Evolutionary conservation across 805 yeast species (phyloP).

Genomic region (Metschnikowia noctiluminum): DNA sequence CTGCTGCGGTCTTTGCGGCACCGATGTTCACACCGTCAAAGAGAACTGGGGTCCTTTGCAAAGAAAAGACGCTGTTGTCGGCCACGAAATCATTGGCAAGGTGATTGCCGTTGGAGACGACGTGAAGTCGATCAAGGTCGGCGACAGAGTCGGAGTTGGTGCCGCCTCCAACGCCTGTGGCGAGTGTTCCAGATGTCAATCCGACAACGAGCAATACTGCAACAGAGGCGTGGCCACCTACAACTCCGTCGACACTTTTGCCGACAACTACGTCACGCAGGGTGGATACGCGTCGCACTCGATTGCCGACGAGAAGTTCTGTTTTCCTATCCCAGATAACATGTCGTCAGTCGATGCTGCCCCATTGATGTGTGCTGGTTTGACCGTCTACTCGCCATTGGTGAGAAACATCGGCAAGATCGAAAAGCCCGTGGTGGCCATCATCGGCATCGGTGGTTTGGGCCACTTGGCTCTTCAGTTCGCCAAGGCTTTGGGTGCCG

Average conservation of each 20-base stretch:
- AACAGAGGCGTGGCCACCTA: constrained; percentile 49
- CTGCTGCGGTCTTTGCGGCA: constrained; percentile 21
- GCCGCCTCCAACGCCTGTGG: constrained; percentile 16
- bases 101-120: constrained; percentile 30
- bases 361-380: constrained; percentile 75
- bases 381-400: constrained; percentile 69
- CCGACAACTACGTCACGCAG: constrained; percentile 51
- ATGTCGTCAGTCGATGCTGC: constrained; percentile 55
- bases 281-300: constrained; percentile 73
- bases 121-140: constrained; percentile 16
- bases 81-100: constrained; percentile 65
- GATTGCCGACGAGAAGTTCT: constrained; percentile 61
- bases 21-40: constrained; percentile 17
- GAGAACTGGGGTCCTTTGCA: constrained; percentile 18
- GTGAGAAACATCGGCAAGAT: constrained; percentile 37
- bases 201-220: constrained; percentile 43
- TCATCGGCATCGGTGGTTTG: constrained; percentile 56
- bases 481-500: constrained; percentile 59
- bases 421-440: constrained; percentile 46
- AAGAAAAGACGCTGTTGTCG: constrained; percentile 43
- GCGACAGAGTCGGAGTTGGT: constrained; percentile 22
- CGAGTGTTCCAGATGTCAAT: constrained; percentile 53
- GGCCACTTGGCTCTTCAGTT: constrained; percentile 56
- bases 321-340: constrained; percentile 58
- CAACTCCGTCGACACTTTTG: constrained; percentile 33